Conservation (phyloP, 768 basidiomycete species). For the Infundibulicybe gibba region DNA sequence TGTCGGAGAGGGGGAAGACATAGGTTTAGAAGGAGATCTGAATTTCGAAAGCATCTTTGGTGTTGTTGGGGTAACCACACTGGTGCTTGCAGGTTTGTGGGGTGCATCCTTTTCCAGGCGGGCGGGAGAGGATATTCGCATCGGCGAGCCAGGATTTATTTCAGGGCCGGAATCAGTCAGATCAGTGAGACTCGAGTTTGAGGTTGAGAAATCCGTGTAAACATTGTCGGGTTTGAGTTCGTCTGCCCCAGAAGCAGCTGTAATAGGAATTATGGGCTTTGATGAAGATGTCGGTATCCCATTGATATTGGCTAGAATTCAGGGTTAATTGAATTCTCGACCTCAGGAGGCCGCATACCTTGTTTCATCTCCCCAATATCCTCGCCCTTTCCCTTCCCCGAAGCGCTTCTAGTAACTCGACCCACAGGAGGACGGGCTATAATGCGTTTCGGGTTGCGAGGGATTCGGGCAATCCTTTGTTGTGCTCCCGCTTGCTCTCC, state of each 20-base stretch:
- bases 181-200: conserved; percentile 7
- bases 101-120: too few relatives aligned
- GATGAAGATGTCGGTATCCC: too few relatives aligned
- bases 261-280: not conserved
- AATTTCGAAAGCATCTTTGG: conserved; percentile 18
- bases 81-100: too few relatives aligned
- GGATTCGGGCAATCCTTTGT: conserved; percentile 4
- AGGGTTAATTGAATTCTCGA: too few relatives aligned
- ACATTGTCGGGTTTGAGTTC: not conserved
- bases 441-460: conserved; percentile 15
- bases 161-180: conserved; percentile 3
- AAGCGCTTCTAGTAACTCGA: conserved; percentile 33
- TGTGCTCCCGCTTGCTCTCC: too few relatives aligned
- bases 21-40: conserved; percentile 12
- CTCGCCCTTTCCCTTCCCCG: conserved; percentile 21
- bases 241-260: not conserved
- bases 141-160: conserved; percentile 26
- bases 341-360: conserved; percentile 2
- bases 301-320: too few relatives aligned
- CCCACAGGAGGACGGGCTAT: conserved; percentile 16
- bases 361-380: conserved; percentile 3
- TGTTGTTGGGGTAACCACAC: conserved; percentile 12
- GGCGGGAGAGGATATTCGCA: conserved; percentile 25
- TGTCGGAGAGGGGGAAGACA: conserved; percentile 23
- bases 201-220: conserved; percentile 4